phyloP scores from a whole-genome alignment of 2,329 filamentous ascomycete species.

The Nannizziopsis arthrosporioides region DNA sequence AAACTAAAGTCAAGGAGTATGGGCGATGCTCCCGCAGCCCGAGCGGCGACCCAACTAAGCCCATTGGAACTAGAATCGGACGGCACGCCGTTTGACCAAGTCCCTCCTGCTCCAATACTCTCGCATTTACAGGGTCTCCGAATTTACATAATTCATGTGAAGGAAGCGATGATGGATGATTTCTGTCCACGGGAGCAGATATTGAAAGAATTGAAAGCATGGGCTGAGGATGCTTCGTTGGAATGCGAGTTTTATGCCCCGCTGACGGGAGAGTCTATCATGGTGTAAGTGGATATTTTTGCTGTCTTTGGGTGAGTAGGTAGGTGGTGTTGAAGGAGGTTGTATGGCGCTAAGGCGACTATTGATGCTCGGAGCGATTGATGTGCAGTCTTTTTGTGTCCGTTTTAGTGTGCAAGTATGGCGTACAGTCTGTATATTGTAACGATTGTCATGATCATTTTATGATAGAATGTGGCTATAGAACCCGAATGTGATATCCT shows the following conservation, averaged over 20 bases:
- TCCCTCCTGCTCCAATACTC: not conserved
- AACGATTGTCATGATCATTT: no score
- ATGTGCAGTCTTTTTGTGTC: not conserved
- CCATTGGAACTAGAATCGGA: not conserved
- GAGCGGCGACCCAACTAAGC: not conserved
- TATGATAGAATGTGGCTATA: no score
- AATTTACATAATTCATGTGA: constrained; percentile 85
- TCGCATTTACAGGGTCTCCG: constrained; percentile 51
- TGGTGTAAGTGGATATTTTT: constrained; percentile 20
- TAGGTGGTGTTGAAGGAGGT: not conserved
- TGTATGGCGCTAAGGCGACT: no score
- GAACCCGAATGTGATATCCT: no score
- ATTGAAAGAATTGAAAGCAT: constrained; percentile 52
- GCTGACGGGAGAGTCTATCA: constrained; percentile 49
- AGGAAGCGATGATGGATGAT: constrained; percentile 69
- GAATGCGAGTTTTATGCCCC: constrained; percentile 74
- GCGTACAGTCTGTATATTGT: no score
- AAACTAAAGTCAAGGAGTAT: not conserved
- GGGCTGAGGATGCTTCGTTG: constrained; percentile 53
- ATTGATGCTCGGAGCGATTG: no score
- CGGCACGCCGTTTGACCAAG: not conserved
- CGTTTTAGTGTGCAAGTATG: not conserved
- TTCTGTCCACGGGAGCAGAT: constrained; percentile 55
- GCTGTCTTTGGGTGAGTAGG: not conserved
- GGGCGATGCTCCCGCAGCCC: not conserved